A percentile compares a stretch with the other conserved stretches of the same genome.
Conservation (phyloP, 345 rosid species). For the Lepidium didymum region DNA sequence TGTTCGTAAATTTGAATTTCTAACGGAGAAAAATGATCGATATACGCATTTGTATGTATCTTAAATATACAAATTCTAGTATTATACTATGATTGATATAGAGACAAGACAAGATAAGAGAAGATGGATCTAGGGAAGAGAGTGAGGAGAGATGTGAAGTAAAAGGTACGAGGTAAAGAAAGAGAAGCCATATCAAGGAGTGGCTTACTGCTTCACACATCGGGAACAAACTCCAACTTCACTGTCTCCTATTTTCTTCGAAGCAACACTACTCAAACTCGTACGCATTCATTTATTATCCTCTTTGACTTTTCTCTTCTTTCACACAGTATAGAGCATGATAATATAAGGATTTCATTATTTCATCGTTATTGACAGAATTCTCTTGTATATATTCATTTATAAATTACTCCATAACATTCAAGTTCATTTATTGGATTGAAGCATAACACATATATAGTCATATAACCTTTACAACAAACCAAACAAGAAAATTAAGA, state of each 20-base stretch:
- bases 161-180: slow-evolving; percentile 30
- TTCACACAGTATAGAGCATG: not conserved
- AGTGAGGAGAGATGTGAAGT: not conserved
- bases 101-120: slow-evolving; percentile 14
- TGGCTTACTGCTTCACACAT: slow-evolving; percentile 20
- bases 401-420: not conserved
- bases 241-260: slow-evolving; percentile 21
- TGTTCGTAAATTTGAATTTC: not conserved
- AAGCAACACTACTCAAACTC: slow-evolving; percentile 18
- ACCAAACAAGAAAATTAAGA: not conserved
- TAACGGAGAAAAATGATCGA: not conserved
- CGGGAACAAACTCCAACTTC: slow-evolving; percentile 30
- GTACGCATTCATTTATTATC: slow-evolving; percentile 24
- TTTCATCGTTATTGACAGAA: too few relatives aligned
- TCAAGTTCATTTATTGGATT: not conserved
- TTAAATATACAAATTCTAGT: not conserved
- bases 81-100: not conserved
- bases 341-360: not conserved
- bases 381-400: too few relatives aligned
- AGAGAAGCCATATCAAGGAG: slow-evolving; percentile 26
- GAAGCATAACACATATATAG: not conserved
- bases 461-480: not conserved
- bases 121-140: slow-evolving; percentile 17
- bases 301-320: slow-evolving; percentile 22
- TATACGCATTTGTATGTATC: not conserved